These are phyloP conservation scores for Neonectria hederae DNA, from an alignment of 2,329 filamentous ascomycete genomes.

Conservation along the genomic window DNA sequence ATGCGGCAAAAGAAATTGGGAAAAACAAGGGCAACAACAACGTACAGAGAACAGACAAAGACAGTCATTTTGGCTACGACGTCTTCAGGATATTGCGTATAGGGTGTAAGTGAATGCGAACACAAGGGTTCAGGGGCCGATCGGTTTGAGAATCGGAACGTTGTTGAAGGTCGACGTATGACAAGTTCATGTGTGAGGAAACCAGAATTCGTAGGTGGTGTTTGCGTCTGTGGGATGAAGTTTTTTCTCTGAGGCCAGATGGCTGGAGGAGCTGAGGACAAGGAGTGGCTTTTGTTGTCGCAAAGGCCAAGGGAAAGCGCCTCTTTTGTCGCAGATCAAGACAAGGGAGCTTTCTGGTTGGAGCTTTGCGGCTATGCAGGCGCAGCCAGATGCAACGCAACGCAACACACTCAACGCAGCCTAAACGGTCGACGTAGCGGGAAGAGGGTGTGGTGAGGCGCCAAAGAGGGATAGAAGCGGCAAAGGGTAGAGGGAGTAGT, in stretches of 20 bases:
- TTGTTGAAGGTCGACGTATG: slow-evolving; percentile 36
- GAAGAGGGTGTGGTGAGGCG: not conserved
- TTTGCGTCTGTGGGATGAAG: not conserved
- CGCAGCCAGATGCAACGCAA: slow-evolving; percentile 23
- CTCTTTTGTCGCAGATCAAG: slow-evolving; percentile 42
- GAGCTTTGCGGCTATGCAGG: slow-evolving; percentile 21
- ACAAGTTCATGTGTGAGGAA: slow-evolving; percentile 38
- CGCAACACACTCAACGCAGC: slow-evolving; percentile 18
- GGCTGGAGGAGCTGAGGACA: slow-evolving; percentile 3
- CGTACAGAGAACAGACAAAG: slow-evolving; percentile 54
- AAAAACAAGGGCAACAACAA: slow-evolving; percentile 14
- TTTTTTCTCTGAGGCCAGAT: slow-evolving; percentile 5
- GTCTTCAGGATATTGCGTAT: slow-evolving; percentile 19
- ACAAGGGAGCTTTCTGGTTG: slow-evolving; percentile 17
- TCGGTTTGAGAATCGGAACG: slow-evolving; percentile 20
- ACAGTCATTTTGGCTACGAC: slow-evolving; percentile 50
- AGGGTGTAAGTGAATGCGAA: slow-evolving; percentile 15
- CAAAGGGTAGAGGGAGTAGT: not conserved
- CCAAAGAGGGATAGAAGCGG: not conserved
- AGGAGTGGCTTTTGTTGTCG: slow-evolving; percentile 31
- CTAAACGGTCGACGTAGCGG: not conserved
- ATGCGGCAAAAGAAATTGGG: not conserved
- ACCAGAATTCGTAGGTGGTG: slow-evolving; percentile 10
- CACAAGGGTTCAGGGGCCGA: slow-evolving; percentile 5
- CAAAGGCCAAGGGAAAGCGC: slow-evolving; percentile 33